Conservation (phyloP, 176 grass and related monocot genomes). For the Avena insularis region DNA sequence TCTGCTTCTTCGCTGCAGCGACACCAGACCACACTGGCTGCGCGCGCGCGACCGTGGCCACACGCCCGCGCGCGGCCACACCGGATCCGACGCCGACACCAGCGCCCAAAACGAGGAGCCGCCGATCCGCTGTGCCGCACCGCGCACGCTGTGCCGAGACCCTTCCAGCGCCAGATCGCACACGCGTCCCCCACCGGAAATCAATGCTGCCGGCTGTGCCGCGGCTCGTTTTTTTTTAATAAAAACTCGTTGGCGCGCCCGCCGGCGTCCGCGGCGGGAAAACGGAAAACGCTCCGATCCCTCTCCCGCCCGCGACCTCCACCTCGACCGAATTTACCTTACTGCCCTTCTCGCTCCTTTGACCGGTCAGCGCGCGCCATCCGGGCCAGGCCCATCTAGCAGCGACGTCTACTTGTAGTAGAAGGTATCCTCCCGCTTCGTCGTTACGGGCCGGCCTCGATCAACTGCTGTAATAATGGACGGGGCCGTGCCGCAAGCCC, state of each 20-base stretch:
- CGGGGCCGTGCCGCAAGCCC: not conserved
- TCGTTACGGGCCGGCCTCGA: not conserved
- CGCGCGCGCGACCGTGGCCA: not conserved
- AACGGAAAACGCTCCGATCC: not conserved
- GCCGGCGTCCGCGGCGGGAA: constrained; percentile 25
- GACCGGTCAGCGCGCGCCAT: not conserved
- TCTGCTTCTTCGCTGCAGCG: not conserved
- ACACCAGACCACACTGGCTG: not conserved
- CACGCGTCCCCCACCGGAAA: not conserved
- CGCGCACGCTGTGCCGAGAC: constrained; percentile 6
- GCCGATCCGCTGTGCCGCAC: not conserved
- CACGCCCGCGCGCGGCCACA: not conserved
- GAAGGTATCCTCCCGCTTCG: too few relatives aligned
- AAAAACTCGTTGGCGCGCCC: not conserved
- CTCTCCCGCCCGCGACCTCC: not conserved
- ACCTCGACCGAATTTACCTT: not conserved
- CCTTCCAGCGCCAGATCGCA: not conserved
- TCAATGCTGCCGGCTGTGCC: not conserved
- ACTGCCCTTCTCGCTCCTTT: not conserved
- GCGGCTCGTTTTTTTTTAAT: not conserved
- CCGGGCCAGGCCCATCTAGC: too few relatives aligned
- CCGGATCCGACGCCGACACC: constrained; percentile 38
- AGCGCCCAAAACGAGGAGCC: constrained; percentile 14
- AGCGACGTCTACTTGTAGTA: too few relatives aligned
- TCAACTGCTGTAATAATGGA: not conserved